phyloP scores from a whole-genome alignment of 805 yeast genomes.

The Maudiozyma saulgeensis region DNA sequence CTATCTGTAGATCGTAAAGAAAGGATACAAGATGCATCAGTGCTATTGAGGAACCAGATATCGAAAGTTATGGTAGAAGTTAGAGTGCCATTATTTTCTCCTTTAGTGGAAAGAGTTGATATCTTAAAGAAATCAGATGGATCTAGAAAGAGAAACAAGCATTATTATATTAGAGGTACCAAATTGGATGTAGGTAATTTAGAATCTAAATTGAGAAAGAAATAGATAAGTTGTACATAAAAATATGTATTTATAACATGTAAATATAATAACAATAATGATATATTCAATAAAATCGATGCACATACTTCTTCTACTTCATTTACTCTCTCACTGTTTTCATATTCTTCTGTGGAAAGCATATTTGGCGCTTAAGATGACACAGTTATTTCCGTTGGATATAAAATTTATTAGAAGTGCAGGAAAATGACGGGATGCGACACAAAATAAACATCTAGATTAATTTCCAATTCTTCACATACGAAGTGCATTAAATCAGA shows the following conservation, averaged over 20 bases:
- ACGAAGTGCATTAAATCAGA: too few species aligned
- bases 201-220: conserved; percentile 36
- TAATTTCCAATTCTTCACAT: not conserved
- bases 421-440: not conserved
- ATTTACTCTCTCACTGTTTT: too few species aligned
- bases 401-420: too few species aligned
- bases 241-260: not conserved
- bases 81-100: conserved; percentile 72
- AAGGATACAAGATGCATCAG: conserved; percentile 49
- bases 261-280: not conserved
- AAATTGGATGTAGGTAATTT: conserved; percentile 68
- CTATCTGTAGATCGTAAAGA: conserved; percentile 66
- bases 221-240: not conserved
- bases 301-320: too few species aligned
- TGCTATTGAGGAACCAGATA: conserved; percentile 75
- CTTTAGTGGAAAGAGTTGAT: conserved; percentile 68
- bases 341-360: not conserved
- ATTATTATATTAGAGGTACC: conserved; percentile 78
- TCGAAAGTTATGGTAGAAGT: conserved; percentile 79
- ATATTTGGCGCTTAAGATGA: too few species aligned
- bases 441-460: not conserved
- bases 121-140: conserved; percentile 59
- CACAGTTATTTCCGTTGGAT: too few species aligned
- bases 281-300: too few species aligned
- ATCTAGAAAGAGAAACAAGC: conserved; percentile 65